phyloP scores from a whole-genome alignment of 179 eudicot genomes.

The Beta corolliflora region DNA sequence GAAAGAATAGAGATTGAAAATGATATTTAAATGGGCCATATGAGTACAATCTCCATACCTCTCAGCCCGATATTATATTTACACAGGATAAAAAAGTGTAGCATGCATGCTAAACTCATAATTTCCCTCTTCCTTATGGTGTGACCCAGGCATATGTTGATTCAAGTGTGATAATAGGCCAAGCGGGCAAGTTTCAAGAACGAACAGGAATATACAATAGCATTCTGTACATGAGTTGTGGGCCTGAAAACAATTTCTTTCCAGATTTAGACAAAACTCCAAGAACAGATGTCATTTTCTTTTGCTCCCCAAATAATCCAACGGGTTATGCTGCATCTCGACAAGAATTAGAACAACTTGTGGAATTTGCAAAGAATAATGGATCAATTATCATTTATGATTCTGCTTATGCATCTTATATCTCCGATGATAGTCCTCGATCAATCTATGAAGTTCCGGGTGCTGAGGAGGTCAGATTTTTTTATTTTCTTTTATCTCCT shows the following conservation, averaged over 20 bases:
- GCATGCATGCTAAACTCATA: background rate
- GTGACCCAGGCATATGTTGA: constrained; percentile 67
- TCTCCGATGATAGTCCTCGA: constrained; percentile 65
- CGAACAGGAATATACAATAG: constrained; percentile 56
- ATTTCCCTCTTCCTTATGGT: background rate
- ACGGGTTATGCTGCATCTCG: constrained; percentile 83
- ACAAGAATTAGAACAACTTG: constrained; percentile 58
- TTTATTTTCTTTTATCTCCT: too few species aligned
- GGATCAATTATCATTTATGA: constrained; percentile 86
- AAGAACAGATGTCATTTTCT: constrained; percentile 80
- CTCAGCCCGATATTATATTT: too few species aligned
- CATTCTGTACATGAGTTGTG: constrained; percentile 79
- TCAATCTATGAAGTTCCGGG: constrained; percentile 86
- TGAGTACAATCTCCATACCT: too few species aligned
- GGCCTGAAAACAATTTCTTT: constrained; percentile 61
- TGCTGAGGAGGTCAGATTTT: constrained; percentile 59
- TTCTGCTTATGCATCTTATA: constrained; percentile 73
- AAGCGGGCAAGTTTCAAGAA: constrained; percentile 56
- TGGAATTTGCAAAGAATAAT: constrained; percentile 69
- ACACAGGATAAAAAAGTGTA: too few species aligned
- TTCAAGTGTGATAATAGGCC: constrained; percentile 88
- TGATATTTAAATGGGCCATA: too few species aligned
- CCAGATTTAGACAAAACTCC: constrained; percentile 56
- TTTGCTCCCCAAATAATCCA: constrained; percentile 94
- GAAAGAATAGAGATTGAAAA: too few species aligned